phyloP scores from a whole-genome alignment of 208 protist species.

The Crithidia fasciculata region DNA sequence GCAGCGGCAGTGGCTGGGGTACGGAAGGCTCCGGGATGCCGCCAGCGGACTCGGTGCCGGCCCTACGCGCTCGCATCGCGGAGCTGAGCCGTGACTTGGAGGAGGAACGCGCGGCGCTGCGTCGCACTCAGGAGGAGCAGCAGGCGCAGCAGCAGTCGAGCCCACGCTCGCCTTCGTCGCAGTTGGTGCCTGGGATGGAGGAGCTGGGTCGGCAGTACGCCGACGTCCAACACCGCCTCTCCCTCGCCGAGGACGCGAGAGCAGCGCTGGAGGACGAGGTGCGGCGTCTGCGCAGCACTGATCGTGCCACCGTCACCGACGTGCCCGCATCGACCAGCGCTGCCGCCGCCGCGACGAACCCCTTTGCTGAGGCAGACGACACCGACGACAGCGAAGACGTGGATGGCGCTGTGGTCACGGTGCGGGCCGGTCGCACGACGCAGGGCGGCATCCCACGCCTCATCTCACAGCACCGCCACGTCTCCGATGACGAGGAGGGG shows the following conservation, averaged over 20 bases:
- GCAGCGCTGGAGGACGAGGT: slow-evolving; percentile 20
- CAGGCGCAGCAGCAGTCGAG: background rate
- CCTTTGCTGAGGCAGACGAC: slow-evolving; percentile 5
- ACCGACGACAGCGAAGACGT: slow-evolving; percentile 1
- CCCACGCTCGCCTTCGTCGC: background rate
- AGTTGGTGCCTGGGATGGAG: slow-evolving; percentile 40
- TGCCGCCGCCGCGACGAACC: background rate
- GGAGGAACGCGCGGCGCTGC: slow-evolving; percentile 1
- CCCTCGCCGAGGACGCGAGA: slow-evolving; percentile 33
- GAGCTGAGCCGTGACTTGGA: slow-evolving; percentile 20
- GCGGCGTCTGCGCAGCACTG: background rate
- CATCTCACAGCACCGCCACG: background rate
- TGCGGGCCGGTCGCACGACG: background rate
- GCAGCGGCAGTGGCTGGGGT: slow-evolving; percentile 18
- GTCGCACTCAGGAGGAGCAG: background rate
- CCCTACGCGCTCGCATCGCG: slow-evolving; percentile 8
- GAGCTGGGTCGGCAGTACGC: slow-evolving; percentile 39
- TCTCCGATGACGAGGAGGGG: slow-evolving; percentile 8
- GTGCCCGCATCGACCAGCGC: background rate
- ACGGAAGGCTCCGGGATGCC: background rate
- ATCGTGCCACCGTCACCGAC: background rate
- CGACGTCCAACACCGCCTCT: slow-evolving; percentile 31
- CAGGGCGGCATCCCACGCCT: background rate
- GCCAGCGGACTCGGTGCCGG: background rate
- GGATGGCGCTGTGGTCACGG: background rate